A percentile compares a stretch with the other conserved stretches of the same genome.
Evolutionary conservation across 2,329 filamentous ascomycete species (phyloP).

Genomic region (Colletotrichum cuscutae): DNA sequence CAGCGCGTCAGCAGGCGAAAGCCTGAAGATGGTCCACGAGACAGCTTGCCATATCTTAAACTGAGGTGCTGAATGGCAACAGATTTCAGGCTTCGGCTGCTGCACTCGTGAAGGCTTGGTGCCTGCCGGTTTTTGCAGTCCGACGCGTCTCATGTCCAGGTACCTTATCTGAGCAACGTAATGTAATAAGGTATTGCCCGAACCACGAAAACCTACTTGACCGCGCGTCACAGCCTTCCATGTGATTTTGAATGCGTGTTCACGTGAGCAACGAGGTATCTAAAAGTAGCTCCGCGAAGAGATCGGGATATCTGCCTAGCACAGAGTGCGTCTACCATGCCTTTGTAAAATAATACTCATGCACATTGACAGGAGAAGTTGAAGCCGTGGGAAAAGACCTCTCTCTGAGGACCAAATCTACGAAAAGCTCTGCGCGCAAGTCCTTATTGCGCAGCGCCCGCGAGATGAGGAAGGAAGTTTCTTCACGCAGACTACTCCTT

Average conservation of each 20-base stretch:
- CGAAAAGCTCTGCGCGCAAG: too few species aligned
- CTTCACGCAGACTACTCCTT: neutral
- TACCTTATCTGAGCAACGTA: neutral
- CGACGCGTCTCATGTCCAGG: neutral
- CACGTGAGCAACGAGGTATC: neutral
- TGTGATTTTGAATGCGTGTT: neutral
- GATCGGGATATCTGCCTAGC: neutral
- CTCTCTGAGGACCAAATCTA: neutral
- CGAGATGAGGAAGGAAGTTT: constrained; percentile 2
- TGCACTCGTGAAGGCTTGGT: neutral
- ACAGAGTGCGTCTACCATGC: neutral
- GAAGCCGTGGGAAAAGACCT: too few species aligned
- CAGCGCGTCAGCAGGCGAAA: neutral
- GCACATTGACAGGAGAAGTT: neutral
- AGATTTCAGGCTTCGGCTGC: neutral
- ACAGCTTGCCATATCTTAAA: neutral
- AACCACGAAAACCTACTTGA: neutral
- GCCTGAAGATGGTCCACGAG: neutral
- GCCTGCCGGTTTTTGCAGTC: neutral
- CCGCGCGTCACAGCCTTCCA: neutral
- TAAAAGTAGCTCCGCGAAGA: neutral
- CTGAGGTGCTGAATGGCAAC: too few species aligned
- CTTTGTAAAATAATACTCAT: too few species aligned
- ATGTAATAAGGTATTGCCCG: too few species aligned
- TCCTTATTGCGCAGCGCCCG: neutral